Conservation (phyloP, 192 early-diverging fungal species). For the Backusella mclennaniae region DNA sequence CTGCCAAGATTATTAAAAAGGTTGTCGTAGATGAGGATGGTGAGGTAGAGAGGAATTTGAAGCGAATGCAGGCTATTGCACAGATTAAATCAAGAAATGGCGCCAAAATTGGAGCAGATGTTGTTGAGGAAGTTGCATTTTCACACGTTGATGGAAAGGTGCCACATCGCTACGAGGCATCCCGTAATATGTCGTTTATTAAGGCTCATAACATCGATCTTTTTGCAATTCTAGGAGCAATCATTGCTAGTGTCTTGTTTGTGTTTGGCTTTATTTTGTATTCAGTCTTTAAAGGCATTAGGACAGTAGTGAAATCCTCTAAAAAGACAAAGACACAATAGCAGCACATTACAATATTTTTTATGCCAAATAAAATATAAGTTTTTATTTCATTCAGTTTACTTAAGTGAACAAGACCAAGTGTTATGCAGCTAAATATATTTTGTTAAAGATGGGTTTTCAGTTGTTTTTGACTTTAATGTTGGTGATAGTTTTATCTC, state of each 20-base stretch:
- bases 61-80: not conserved
- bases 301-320: not conserved
- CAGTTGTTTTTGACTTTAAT: no score
- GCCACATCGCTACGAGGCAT: conserved; percentile 16
- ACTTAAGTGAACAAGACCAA: no score
- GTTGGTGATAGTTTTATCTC: no score
- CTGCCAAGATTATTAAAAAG: not conserved
- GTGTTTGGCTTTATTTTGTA: not conserved
- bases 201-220: conserved; percentile 24
- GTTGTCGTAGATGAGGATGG: conserved; percentile 2
- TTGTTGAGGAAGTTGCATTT: conserved; percentile 28
- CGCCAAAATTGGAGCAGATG: conserved; percentile 12
- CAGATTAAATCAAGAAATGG: conserved; percentile 11
- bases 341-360: not conserved
- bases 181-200: conserved; percentile 19
- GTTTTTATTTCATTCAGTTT: no score
- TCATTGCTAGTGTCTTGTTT: not conserved
- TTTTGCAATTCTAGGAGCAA: not conserved
- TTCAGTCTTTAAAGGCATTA: not conserved
- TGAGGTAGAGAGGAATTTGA: conserved; percentile 2
- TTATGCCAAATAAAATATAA: no score
- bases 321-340: not conserved
- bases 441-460: no score
- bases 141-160: not conserved
- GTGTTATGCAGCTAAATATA: no score